Conservation (phyloP, 2,329 filamentous ascomycete species). For the Stagonosporopsis tanaceti region DNA sequence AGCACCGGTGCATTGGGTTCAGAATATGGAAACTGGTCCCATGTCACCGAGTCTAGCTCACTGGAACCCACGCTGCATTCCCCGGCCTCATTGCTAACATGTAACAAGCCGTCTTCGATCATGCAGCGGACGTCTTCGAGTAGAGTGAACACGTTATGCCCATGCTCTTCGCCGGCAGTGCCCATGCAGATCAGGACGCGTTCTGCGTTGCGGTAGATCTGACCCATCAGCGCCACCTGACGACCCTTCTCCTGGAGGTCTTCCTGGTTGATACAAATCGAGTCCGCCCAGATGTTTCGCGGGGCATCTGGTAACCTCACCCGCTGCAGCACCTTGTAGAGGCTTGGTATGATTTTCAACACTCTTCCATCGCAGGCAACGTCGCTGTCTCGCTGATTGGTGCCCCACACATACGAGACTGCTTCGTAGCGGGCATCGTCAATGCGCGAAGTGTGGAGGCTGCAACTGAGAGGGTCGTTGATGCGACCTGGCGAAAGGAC, state of each 20-base stretch:
- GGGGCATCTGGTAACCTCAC: slow-evolving; percentile 9
- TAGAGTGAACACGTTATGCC: slow-evolving; percentile 8
- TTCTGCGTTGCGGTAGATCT: slow-evolving; percentile 20
- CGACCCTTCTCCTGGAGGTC: slow-evolving; percentile 22
- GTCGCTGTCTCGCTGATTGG: slow-evolving; percentile 4
- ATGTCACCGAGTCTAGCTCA: neutral
- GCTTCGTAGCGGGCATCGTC: slow-evolving; percentile 17
- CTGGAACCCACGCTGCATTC: neutral
- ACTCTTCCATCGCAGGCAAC: slow-evolving; percentile 14
- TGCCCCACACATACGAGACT: slow-evolving; percentile 26
- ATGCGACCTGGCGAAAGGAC: neutral
- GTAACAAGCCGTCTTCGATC: slow-evolving; percentile 1
- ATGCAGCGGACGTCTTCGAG: slow-evolving; percentile 11
- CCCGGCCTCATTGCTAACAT: neutral
- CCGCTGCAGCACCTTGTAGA: slow-evolving; percentile 14
- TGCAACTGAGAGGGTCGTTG: slow-evolving; percentile 11
- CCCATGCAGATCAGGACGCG: slow-evolving; percentile 21
- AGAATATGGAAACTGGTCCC: slow-evolving; percentile 11
- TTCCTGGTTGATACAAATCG: slow-evolving; percentile 28
- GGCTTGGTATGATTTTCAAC: slow-evolving; percentile 17
- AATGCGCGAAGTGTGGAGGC: slow-evolving; percentile 11
- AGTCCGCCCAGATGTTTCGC: slow-evolving; percentile 24
- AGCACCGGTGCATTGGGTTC: slow-evolving; percentile 3
- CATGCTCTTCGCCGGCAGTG: slow-evolving; percentile 7
- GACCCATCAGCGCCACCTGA: slow-evolving; percentile 25